Base-by-base conservation (phyloP, 2,329 filamentous ascomycete genomes). In the Xylariales sp. region DNA sequence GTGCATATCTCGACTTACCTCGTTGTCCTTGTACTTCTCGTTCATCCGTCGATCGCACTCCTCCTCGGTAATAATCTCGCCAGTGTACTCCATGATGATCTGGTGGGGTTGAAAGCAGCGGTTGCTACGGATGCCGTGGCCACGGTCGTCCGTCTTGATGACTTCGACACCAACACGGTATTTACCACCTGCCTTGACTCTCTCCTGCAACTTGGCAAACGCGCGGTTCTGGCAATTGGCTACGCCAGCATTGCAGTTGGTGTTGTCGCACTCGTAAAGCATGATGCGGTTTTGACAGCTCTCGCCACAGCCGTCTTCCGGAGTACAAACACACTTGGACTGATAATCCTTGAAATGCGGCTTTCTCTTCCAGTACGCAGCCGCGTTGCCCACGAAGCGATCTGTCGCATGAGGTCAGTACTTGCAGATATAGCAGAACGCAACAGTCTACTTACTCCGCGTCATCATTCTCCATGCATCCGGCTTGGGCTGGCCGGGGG, bases 21-120 rank as follows among this genome's bases (percentile, higher is more conserved):
- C 84, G 54, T 95, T 95, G 59, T 95, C 79, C 63, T 93, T 94
- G 69, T 98, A 98, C 45, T 86, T 78, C 48, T 91, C 85, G 45
- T 86, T 88, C 90, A 97, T 96, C 42, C 93, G 83, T 34, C 86
- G 79, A 60, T 97, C 89, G 57, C 90, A 95, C 61, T 98, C 93
- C 21, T 84, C 82, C 58, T 95, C 88, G 0, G 89, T 96, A 57
- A 98, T 95, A 52, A 98, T 96, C 64, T 98, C 93, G 29, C 93
- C 93, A 1, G 90, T 91, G 59, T 98, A 98, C 59, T 98, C 93
- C 68, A 97, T 91, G 58, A 98, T 97, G 60, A 98, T 95, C 66
- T 97, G 89, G 55, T 91, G 82, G 1, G 90, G 80, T 43, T 83
- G 74, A 61, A 97, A 98, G 46, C 82, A 84, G 34, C 93, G 82